phyloP scores from a whole-genome alignment of 495 filamentous ascomycete genomes.

The Penicillium diatomitis region DNA sequence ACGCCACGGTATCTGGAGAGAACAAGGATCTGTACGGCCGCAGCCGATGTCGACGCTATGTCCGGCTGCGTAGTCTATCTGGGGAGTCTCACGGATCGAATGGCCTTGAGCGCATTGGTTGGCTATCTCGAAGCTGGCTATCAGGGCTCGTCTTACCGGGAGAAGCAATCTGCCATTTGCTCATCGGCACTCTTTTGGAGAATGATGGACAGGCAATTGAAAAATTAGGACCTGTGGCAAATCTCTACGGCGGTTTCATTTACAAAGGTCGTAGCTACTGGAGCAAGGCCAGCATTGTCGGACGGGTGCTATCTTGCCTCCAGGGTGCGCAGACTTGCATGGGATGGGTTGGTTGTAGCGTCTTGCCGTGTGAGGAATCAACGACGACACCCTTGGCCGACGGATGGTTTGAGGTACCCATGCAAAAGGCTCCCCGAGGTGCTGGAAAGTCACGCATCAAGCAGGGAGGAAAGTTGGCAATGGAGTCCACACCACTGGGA shows the following conservation, averaged over 20 bases:
- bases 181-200: constrained; percentile 72
- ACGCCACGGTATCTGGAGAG: background rate
- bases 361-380: constrained; percentile 32
- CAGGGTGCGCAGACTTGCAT: constrained; percentile 63
- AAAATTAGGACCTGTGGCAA: constrained; percentile 57
- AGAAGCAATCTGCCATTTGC: constrained; percentile 59
- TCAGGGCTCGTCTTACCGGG: constrained; percentile 74
- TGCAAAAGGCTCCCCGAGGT: constrained; percentile 20
- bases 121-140: constrained; percentile 72
- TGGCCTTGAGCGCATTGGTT: constrained; percentile 41
- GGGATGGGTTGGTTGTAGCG: constrained; percentile 62
- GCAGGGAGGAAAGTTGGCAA: constrained; percentile 24
- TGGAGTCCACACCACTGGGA: constrained; percentile 31
- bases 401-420: constrained; percentile 58
- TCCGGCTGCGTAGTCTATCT: constrained; percentile 17
- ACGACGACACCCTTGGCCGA: constrained; percentile 32
- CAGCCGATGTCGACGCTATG: constrained; percentile 18
- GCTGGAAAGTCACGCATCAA: constrained; percentile 28
- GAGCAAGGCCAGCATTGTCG: constrained; percentile 71
- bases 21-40: constrained; percentile 26
- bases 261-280: constrained; percentile 67
- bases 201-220: constrained; percentile 58
- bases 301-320: constrained; percentile 60
- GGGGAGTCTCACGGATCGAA: constrained; percentile 9
- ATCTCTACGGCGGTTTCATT: constrained; percentile 71